These are phyloP conservation scores for Sarocladiaceae sp. DNA, from an alignment of 2,329 filamentous ascomycete genomes.

Conservation along the genomic window DNA sequence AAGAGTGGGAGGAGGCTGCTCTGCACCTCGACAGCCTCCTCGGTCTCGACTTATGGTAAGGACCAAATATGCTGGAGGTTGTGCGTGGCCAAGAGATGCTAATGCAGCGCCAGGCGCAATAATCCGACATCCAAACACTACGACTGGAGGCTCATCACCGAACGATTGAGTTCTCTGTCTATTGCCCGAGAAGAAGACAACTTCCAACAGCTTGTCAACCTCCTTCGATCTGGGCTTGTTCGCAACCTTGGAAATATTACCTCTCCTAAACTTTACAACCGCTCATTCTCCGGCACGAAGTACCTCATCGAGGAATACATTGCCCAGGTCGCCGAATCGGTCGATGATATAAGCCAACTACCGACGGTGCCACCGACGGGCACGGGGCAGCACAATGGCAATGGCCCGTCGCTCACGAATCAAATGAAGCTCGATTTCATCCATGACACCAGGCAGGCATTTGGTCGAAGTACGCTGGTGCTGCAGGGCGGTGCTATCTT, in stretches of 20 bases:
- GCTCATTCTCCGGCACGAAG: conserved; percentile 85
- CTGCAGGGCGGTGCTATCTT: conserved; percentile 90
- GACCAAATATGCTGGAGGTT: neutral
- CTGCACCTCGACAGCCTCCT: conserved; percentile 76
- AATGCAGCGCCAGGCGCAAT: conserved; percentile 58
- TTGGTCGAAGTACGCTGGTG: conserved; percentile 80
- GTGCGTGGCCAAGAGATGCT: neutral
- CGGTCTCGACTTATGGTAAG: conserved; percentile 75
- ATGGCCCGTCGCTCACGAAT: conserved; percentile 46
- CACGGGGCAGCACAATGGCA: conserved; percentile 18
- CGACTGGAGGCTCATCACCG: conserved; percentile 79
- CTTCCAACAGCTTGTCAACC: conserved; percentile 69
- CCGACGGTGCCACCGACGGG: conserved; percentile 38
- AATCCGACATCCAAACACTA: conserved; percentile 78
- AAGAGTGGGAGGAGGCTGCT: conserved; percentile 85
- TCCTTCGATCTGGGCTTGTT: conserved; percentile 73
- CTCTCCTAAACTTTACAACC: conserved; percentile 74
- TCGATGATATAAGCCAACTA: conserved; percentile 69
- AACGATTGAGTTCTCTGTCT: conserved; percentile 68
- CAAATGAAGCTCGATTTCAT: conserved; percentile 82
- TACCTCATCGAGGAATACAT: conserved; percentile 89
- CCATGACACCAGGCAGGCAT: conserved; percentile 82
- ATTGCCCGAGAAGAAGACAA: conserved; percentile 67
- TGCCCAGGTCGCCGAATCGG: conserved; percentile 73
- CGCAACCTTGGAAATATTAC: conserved; percentile 92